phyloP scores from a whole-genome alignment of 345 rosid genomes.

The Geranium rotundifolium region DNA sequence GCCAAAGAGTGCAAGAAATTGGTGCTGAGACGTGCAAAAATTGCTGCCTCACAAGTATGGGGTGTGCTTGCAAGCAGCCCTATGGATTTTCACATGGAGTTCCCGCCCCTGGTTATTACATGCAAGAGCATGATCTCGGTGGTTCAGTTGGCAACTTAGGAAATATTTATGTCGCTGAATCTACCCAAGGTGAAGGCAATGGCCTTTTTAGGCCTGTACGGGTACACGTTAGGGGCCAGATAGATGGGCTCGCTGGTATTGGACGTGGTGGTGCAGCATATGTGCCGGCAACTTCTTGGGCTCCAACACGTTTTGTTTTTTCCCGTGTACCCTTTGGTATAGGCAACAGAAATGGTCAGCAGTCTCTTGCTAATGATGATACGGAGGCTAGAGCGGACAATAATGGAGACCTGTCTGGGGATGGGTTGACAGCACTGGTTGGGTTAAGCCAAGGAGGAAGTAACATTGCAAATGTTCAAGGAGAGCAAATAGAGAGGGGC shows the following conservation, averaged over 20 bases:
- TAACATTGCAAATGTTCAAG: constrained; percentile 28
- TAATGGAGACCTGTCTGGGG: constrained; percentile 67
- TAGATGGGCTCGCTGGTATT: constrained; percentile 95
- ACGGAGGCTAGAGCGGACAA: constrained; percentile 66
- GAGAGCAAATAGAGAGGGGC: constrained; percentile 47
- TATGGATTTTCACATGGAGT: constrained; percentile 57
- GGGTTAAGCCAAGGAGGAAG: constrained; percentile 73
- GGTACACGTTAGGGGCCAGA: constrained; percentile 79
- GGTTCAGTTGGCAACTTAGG: constrained; percentile 44
- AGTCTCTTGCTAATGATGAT: constrained; percentile 70
- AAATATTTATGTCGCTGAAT: constrained; percentile 54
- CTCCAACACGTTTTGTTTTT: constrained; percentile 84
- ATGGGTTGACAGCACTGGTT: constrained; percentile 86
- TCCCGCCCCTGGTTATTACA: constrained; percentile 39
- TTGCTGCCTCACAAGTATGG: constrained; percentile 55
- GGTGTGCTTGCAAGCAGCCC: constrained; percentile 78
- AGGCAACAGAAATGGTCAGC: constrained; percentile 71
- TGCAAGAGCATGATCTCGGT: constrained; percentile 66
- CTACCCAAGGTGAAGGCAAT: constrained; percentile 63
- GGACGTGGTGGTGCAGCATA: constrained; percentile 77
- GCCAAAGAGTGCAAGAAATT: constrained; percentile 79
- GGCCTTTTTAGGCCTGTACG: constrained; percentile 75
- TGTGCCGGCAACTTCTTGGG: constrained; percentile 71
- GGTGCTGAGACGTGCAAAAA: constrained; percentile 79
- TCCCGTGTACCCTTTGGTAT: constrained; percentile 79